These are phyloP conservation scores for Staphylotrichum tortipilum DNA, from an alignment of 495 filamentous ascomycete species.

Conservation along the genomic window DNA sequence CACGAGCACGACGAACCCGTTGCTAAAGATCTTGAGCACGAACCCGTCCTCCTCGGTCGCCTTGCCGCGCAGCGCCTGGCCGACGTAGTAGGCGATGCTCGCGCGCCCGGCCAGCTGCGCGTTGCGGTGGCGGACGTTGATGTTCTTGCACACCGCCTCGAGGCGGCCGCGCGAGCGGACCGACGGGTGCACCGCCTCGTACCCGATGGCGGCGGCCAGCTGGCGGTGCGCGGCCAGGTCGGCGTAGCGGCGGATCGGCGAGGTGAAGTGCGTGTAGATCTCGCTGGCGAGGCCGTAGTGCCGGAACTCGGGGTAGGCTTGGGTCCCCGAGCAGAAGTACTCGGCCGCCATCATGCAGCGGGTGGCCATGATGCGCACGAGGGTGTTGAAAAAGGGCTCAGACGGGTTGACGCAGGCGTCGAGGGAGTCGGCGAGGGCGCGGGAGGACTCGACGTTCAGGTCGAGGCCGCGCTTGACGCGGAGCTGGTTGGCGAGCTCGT, in stretches of 20 bases:
- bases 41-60: conserved; percentile 82
- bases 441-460: conserved; percentile 73
- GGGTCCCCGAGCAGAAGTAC: conserved; percentile 91
- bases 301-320: conserved; percentile 85
- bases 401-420: conserved; percentile 70
- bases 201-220: conserved; percentile 87
- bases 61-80: conserved; percentile 82
- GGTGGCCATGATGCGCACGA: conserved; percentile 92
- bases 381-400: conserved; percentile 98
- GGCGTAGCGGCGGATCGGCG: conserved; percentile 91
- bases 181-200: conserved; percentile 72
- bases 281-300: conserved; percentile 93
- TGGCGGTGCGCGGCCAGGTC: conserved; percentile 91
- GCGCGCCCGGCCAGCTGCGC: conserved; percentile 91
- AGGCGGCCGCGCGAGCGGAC: conserved; percentile 70
- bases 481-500: conserved; percentile 82
- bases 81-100: conserved; percentile 93
- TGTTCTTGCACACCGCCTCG: conserved; percentile 91
- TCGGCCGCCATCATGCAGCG: conserved; percentile 99
- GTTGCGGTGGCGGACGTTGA: conserved; percentile 94
- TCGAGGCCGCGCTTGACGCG: conserved; percentile 72
- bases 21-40: conserved; percentile 93
- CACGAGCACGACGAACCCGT: conserved; percentile 93
- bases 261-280: conserved; percentile 98
- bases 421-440: conserved; percentile 81